Percentiles rank a stretch among this genome's conserved stretches.
These are phyloP conservation scores for Boletus patriciae DNA, from an alignment of 768 basidiomycete species.

Conservation along the genomic window DNA sequence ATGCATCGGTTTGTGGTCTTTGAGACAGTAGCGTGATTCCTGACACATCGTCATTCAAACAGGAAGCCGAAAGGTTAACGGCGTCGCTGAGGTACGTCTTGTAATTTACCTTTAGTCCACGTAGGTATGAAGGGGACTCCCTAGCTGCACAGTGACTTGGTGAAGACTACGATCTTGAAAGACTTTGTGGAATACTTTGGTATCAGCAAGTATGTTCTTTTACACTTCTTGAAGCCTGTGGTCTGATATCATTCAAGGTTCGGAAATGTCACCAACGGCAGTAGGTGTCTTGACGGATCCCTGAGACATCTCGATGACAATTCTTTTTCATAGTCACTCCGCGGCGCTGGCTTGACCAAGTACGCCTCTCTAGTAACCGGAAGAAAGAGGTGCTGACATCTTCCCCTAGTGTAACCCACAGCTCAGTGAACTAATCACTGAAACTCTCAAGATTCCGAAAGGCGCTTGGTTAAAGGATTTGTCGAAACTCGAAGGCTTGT, in stretches of 20 bases:
- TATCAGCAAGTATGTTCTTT: slow-evolving; percentile 57
- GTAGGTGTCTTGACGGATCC: slow-evolving; percentile 42
- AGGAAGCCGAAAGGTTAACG: slow-evolving; percentile 87
- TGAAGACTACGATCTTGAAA: slow-evolving; percentile 78
- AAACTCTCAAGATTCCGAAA: slow-evolving; percentile 73
- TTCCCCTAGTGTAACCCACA: slow-evolving; percentile 78
- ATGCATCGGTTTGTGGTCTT: slow-evolving; percentile 56
- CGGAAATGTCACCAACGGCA: slow-evolving; percentile 91
- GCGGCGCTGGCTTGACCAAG: slow-evolving; percentile 88
- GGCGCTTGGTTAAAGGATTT: slow-evolving; percentile 85
- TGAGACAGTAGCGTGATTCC: background rate
- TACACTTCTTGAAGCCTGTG: background rate
- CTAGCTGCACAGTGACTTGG: slow-evolving; percentile 84
- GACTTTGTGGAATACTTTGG: slow-evolving; percentile 96
- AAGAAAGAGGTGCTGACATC: slow-evolving; percentile 1
- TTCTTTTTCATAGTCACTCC: slow-evolving; percentile 63
- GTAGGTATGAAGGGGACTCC: background rate
- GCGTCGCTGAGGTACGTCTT: slow-evolving; percentile 78
- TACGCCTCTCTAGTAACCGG: slow-evolving; percentile 18
- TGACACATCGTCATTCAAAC: slow-evolving; percentile 3
- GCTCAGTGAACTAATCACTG: slow-evolving; percentile 80
- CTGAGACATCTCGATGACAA: background rate
- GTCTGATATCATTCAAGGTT: slow-evolving; percentile 47
- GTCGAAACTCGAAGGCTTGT: slow-evolving; percentile 71
- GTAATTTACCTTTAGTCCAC: background rate